A percentile compares a stretch with the other conserved stretches of the same genome.
These are phyloP conservation scores for Penicillium rolfsii DNA, from an alignment of 2,329 filamentous ascomycete genomes.

Conservation along the genomic window DNA sequence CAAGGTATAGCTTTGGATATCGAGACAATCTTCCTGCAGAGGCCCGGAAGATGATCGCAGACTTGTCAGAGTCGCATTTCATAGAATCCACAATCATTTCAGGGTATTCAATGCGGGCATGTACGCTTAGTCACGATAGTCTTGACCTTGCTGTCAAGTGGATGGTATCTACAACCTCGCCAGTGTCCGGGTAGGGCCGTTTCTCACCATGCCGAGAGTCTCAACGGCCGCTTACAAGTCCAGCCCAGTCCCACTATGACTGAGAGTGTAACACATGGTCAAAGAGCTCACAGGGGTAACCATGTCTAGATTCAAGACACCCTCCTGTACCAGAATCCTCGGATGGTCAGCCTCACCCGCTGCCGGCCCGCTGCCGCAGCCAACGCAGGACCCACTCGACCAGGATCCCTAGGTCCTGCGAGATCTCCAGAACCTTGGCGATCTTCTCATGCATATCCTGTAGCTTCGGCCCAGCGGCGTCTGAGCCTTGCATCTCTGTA, in stretches of 20 bases:
- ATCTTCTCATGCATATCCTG: conserved; percentile 41
- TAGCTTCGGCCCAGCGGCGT: conserved; percentile 19
- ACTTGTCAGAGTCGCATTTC: not conserved
- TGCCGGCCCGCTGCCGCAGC: conserved; percentile 36
- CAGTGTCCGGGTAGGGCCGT: not conserved
- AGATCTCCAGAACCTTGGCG: conserved; percentile 45
- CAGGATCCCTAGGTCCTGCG: conserved; percentile 50
- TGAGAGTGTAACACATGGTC: not conserved
- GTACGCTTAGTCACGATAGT: not conserved
- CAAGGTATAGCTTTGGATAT: not conserved
- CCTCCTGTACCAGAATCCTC: conserved; percentile 6
- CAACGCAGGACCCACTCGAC: conserved; percentile 50
- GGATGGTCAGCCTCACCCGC: conserved; percentile 22
- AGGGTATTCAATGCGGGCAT: not conserved
- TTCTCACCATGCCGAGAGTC: not conserved
- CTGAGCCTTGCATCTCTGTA: conserved; percentile 26
- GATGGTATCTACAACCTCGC: not conserved
- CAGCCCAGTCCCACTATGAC: not conserved
- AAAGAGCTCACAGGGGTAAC: not conserved
- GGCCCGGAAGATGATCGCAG: too few relatives aligned
- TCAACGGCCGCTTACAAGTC: not conserved
- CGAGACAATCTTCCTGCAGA: not conserved
- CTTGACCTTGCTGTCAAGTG: not conserved
- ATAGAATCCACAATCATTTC: not conserved
- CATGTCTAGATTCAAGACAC: not conserved